phyloP scores from a whole-genome alignment of 306 rosid species.

The Vigna unguiculata region DNA sequence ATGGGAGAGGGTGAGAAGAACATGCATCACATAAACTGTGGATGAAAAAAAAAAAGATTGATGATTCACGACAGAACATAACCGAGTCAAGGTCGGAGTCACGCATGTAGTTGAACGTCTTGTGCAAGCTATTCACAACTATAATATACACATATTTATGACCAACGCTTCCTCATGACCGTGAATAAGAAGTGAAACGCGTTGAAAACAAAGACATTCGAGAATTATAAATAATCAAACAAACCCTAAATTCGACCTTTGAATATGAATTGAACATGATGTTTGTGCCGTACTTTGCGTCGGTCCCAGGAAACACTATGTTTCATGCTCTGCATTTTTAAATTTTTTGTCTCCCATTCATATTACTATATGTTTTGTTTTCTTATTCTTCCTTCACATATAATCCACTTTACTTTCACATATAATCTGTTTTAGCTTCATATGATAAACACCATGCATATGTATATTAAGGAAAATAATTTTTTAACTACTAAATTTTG shows the following conservation, averaged over 20 bases:
- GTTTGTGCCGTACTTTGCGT: neutral
- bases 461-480: no score
- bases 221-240: neutral
- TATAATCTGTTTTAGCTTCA: no score
- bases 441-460: no score
- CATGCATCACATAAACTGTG: conserved; percentile 24
- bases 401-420: no score
- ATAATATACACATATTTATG: neutral
- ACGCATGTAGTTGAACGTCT: conserved; percentile 33
- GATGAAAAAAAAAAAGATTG: neutral
- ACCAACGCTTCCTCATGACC: neutral
- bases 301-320: conserved; percentile 20
- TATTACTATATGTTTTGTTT: neutral
- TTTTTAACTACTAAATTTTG: no score
- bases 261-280: conserved; percentile 22
- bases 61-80: conserved; percentile 12
- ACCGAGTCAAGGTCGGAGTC: conserved; percentile 35
- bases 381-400: neutral
- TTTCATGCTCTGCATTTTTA: conserved; percentile 25
- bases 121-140: neutral
- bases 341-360: conserved; percentile 8
- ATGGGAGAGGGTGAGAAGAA: neutral
- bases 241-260: neutral
- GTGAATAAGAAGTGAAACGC: conserved; percentile 35
- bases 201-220: conserved; percentile 38